Conservation (phyloP, 148 eudicot species). For the Camellia granthamiana region DNA sequence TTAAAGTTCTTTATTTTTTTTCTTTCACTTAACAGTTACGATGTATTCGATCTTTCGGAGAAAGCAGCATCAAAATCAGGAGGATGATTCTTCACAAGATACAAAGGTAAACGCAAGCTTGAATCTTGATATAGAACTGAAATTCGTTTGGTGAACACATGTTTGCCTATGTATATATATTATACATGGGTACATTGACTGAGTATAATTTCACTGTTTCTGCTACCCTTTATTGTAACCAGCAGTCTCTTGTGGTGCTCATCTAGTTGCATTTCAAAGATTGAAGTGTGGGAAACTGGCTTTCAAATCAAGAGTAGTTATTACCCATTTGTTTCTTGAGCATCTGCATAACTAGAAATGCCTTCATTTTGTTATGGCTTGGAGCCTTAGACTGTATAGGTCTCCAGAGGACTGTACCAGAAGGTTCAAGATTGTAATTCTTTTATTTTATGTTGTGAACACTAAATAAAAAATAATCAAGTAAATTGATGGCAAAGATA, state of each 20-base stretch:
- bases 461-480: neutral
- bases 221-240: neutral
- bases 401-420: neutral
- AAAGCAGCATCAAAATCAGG: conserved; percentile 42
- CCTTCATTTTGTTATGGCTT: neutral
- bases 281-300: neutral
- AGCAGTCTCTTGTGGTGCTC: neutral
- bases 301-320: neutral
- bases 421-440: neutral
- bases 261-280: neutral
- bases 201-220: neutral
- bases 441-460: neutral
- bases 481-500: neutral
- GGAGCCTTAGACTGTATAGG: neutral
- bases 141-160: neutral
- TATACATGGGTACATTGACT: neutral
- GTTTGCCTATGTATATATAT: neutral
- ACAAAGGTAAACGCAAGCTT: conserved; percentile 48
- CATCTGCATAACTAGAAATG: neutral
- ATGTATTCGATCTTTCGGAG: conserved; percentile 47
- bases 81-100: conserved; percentile 36
- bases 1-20: neutral
- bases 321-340: neutral
- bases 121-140: neutral
- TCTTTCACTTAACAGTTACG: conserved; percentile 9